Evolutionary conservation across 2,329 filamentous ascomycete genomes (phyloP), one percentile per base, ranked within the genome.

Genomic region (Pseudogymnoascus verrucosus): DNA sequence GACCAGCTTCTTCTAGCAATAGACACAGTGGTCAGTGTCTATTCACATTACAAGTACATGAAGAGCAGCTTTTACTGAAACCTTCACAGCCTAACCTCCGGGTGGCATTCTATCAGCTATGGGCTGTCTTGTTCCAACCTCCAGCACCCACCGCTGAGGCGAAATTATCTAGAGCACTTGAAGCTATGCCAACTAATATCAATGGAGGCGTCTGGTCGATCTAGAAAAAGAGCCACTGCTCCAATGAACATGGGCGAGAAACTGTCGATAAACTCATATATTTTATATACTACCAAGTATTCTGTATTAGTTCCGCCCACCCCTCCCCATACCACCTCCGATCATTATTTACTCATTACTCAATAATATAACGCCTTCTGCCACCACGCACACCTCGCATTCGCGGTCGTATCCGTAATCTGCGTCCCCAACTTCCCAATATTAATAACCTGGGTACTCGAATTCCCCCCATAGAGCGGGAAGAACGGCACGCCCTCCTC

Each of bases 371-470:
- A 60, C 2, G 64, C 67, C 57, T 70, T 66, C 64, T 75, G 73
- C 66, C 73, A 72, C 71, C 72, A 77, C 10, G 64, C 65, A 68
- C 75, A 76, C 34, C 74, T 68, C 6, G 63, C 64, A 63, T 74
- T 76, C 14, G 69, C 71, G 64, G 71, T 64, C 40, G 63, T 63
- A 65, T 72, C 71, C 12, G 40, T 63, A 10, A 62, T 10, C 19
- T 68, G 16, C 16, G 37, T 60, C 14, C 68, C 69, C 2, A 69
- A 26, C 19, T 63, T 62, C 36, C 62, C 64, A 12, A 66, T 31
- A 51, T 62, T 60, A 11, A 72, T 31, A 12, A 64, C 47, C 31
- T 66, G 34, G 2, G 65, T 62, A 1, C 64, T 68, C 11, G 61
- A 36, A 54, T 69, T 66, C 1, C 51, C 59, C 7, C 67, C 64